Evolutionary conservation across 1,139 yeast species (phyloP).

Genomic region (Suhomyces bolitotheri): DNA sequence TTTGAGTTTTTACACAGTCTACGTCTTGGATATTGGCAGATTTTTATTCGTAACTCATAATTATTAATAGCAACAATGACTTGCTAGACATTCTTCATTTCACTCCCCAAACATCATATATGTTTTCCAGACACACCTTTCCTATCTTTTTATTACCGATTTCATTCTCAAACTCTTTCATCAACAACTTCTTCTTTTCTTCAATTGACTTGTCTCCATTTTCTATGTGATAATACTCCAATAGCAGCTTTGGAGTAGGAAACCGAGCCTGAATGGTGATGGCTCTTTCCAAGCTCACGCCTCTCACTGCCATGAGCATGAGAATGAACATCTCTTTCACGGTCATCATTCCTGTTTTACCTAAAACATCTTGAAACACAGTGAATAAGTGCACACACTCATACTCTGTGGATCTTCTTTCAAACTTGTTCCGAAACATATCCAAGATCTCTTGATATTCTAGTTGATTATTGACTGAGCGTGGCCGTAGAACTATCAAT

Average conservation of each 20-base stretch:
- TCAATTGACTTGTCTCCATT: conserved; percentile 16
- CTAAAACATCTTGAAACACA: conserved; percentile 67
- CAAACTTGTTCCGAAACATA: conserved; percentile 47
- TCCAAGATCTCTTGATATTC: conserved; percentile 48
- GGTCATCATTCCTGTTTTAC: conserved; percentile 70
- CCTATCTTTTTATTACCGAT: conserved; percentile 65
- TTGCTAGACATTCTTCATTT: too few species aligned
- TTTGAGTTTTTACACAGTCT: too few species aligned
- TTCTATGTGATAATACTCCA: conserved; percentile 33
- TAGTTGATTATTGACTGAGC: conserved; percentile 49
- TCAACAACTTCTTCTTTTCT: conserved; percentile 45
- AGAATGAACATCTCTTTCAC: conserved; percentile 73
- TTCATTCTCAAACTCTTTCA: conserved; percentile 47
- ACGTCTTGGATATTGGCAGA: too few species aligned
- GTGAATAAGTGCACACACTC: conserved; percentile 66
- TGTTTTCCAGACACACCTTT: conserved; percentile 56
- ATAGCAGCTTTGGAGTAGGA: conserved; percentile 60
- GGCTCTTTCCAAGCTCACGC: conserved; percentile 85
- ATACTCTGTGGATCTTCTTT: conserved; percentile 22
- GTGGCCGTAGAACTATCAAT: conserved; percentile 51
- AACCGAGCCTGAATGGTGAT: conserved; percentile 65
- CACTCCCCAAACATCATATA: conserved; percentile 66
- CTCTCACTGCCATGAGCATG: conserved; percentile 77
- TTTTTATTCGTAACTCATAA: too few species aligned
- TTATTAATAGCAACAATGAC: too few species aligned